These are phyloP conservation scores for Calonectria hongkongensis DNA, from an alignment of 2,329 filamentous ascomycete species.

Conservation along the genomic window DNA sequence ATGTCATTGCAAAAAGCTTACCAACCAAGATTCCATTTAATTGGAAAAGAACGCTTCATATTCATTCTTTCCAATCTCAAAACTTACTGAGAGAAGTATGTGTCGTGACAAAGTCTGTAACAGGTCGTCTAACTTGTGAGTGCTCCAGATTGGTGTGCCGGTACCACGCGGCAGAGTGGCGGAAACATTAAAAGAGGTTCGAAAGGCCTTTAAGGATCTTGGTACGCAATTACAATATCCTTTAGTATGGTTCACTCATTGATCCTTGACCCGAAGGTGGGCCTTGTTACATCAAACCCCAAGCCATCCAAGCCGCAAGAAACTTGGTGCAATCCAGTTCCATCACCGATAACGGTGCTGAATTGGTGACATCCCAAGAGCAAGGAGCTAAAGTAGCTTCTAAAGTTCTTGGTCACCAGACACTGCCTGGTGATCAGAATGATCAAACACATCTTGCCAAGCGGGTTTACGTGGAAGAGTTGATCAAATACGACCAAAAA, in stretches of 20 bases:
- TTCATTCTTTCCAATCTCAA: constrained; percentile 57
- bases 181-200: constrained; percentile 47
- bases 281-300: constrained; percentile 54
- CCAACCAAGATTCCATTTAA: background rate
- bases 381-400: constrained; percentile 47
- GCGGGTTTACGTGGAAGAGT: constrained; percentile 62
- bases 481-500: constrained; percentile 54
- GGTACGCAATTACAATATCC: constrained; percentile 39
- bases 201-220: constrained; percentile 47
- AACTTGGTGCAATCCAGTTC: constrained; percentile 35
- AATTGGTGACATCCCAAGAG: constrained; percentile 36
- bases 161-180: constrained; percentile 52
- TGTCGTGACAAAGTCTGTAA: background rate
- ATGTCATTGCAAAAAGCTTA: background rate
- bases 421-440: constrained; percentile 24
- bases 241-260: background rate
- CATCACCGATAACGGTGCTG: constrained; percentile 38
- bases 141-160: constrained; percentile 50
- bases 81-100: constrained; percentile 52
- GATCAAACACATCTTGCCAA: constrained; percentile 46
- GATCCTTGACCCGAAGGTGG: constrained; percentile 39
- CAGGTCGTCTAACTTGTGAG: constrained; percentile 2
- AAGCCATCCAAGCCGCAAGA: constrained; percentile 48
- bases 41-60: constrained; percentile 44
- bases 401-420: constrained; percentile 44